These are phyloP conservation scores for Eutrema salsugineum DNA, from an alignment of 441 rosid genomes.

Conservation along the genomic window DNA sequence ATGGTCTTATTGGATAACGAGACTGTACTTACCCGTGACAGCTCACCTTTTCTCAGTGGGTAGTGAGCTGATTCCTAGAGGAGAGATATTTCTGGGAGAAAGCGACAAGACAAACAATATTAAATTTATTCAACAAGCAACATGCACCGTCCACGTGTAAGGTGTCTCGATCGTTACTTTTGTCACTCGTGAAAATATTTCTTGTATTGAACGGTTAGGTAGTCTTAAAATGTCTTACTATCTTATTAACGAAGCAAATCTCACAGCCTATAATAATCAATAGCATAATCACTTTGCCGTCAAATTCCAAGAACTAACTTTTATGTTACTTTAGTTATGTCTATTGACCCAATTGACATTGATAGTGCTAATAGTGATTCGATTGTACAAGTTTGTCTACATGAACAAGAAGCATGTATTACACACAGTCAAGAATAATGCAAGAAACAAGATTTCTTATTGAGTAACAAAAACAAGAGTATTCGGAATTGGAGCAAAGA, in stretches of 20 bases:
- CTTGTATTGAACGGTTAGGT: neutral
- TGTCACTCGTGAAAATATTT: neutral
- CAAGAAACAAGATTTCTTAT: neutral
- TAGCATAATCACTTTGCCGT: neutral
- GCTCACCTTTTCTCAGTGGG: slow-evolving; percentile 3
- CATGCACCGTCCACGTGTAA: slow-evolving; percentile 26
- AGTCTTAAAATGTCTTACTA: no score
- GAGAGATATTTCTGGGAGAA: slow-evolving; percentile 26
- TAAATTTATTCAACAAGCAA: neutral
- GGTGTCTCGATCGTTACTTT: slow-evolving; percentile 6
- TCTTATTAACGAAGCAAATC: no score
- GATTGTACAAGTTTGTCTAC: neutral
- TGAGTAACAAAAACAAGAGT: neutral
- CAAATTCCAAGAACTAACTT: neutral
- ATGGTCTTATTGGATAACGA: neutral
- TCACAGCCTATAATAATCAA: no score
- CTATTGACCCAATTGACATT: neutral
- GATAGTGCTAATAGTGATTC: neutral
- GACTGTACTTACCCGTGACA: slow-evolving; percentile 9
- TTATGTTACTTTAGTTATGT: neutral
- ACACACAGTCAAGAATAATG: neutral
- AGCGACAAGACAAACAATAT: neutral
- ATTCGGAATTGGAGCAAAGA: neutral
- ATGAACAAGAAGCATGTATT: neutral
- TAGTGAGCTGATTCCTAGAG: neutral